phyloP scores from a whole-genome alignment of 805 yeast species.

The Diddensiella santjacobensis region DNA sequence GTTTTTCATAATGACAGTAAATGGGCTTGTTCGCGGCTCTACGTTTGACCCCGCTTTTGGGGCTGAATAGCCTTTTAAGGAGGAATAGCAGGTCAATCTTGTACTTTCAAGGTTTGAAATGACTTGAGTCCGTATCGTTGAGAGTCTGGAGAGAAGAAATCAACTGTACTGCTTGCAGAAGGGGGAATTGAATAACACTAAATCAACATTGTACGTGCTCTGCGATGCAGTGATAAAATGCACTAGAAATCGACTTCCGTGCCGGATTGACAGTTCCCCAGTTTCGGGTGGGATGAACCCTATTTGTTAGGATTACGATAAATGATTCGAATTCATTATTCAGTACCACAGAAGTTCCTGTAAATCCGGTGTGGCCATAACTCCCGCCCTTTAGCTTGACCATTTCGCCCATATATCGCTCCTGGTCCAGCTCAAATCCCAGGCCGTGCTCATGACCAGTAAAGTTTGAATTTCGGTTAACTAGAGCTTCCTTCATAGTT shows the following conservation, averaged over 20 bases:
- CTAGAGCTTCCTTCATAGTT: conserved; percentile 6
- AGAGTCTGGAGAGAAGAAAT: neutral
- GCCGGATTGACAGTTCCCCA: conserved; percentile 3
- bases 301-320: conserved; percentile 14
- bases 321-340: conserved; percentile 10
- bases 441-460: conserved; percentile 18
- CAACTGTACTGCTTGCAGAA: no score
- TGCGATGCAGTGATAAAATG: neutral
- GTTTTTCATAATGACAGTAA: no score
- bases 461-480: conserved; percentile 6
- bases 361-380: conserved; percentile 22
- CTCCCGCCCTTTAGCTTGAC: conserved; percentile 3
- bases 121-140: neutral
- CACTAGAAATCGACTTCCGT: conserved; percentile 3
- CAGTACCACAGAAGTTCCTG: conserved; percentile 20
- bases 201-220: no score
- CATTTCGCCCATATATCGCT: conserved; percentile 17
- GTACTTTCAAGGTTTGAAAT: neutral
- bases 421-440: conserved; percentile 19
- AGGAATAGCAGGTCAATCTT: neutral
- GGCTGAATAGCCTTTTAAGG: no score
- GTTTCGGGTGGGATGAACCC: conserved; percentile 18
- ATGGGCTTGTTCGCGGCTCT: no score
- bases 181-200: no score
- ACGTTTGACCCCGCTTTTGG: no score